Percentiles rank a stretch among this genome's conserved stretches.
These are phyloP conservation scores for Thielaviopsis ethacetica DNA, from an alignment of 2,329 filamentous ascomycete genomes.

Conservation along the genomic window DNA sequence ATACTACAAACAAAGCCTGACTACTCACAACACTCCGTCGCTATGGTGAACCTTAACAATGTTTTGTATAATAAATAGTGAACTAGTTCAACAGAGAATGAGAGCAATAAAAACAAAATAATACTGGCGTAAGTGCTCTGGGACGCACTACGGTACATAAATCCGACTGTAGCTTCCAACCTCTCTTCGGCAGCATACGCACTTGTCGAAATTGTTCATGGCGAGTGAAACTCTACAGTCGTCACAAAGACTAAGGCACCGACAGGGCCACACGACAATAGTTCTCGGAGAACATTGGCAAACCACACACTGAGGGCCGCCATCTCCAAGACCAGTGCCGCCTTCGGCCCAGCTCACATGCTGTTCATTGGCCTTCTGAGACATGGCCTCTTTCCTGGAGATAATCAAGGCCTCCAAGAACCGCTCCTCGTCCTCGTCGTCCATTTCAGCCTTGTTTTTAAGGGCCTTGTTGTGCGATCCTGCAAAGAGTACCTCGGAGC, in stretches of 20 bases:
- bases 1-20: neutral
- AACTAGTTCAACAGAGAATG: neutral
- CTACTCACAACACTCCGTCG: neutral
- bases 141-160: conserved; percentile 55
- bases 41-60: neutral
- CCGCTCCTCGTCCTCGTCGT: conserved; percentile 39
- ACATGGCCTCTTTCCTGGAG: conserved; percentile 25
- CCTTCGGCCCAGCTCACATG: conserved; percentile 15
- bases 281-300: conserved; percentile 77
- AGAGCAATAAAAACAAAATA: conserved; percentile 5
- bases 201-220: conserved; percentile 94
- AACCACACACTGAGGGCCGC: conserved; percentile 76
- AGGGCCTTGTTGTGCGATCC: neutral
- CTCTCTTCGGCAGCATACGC: conserved; percentile 81
- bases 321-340: conserved; percentile 42
- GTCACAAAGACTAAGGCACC: conserved; percentile 85
- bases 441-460: conserved; percentile 5
- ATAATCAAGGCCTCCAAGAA: conserved; percentile 45
- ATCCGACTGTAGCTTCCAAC: conserved; percentile 81
- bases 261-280: conserved; percentile 91
- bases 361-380: neutral
- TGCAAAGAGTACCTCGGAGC: conserved; percentile 40
- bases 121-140: neutral
- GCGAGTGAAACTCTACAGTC: conserved; percentile 86
- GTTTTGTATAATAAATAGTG: neutral